Evolutionary conservation across 106 monocot genomes (phyloP).

Genomic region (Apostasia shenzhenica): DNA sequence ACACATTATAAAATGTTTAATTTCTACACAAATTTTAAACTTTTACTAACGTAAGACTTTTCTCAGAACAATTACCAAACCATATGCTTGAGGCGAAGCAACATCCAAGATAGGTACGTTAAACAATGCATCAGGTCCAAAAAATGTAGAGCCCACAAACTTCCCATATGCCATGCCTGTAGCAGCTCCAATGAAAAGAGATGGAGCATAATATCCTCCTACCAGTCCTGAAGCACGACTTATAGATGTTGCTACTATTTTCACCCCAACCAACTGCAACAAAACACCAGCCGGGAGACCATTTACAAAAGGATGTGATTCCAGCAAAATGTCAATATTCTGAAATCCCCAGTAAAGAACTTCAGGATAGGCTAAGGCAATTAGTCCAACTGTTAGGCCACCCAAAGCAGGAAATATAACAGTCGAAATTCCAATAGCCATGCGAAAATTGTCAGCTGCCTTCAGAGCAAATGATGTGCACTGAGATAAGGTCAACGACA

Average conservation of each 20-base stretch:
- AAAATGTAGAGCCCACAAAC: conserved; percentile 33
- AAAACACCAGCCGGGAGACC: conserved; percentile 54
- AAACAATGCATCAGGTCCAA: conserved; percentile 43
- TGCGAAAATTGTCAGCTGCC: conserved; percentile 41
- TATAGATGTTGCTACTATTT: conserved; percentile 78
- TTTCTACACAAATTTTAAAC: too few relatives aligned
- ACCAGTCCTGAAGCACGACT: conserved; percentile 84
- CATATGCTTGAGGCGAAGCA: conserved; percentile 96
- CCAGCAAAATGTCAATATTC: conserved; percentile 85
- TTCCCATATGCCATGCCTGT: conserved; percentile 98
- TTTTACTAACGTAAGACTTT: background rate
- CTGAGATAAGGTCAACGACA: conserved; percentile 56
- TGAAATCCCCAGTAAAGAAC: conserved; percentile 96
- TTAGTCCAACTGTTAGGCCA: conserved; percentile 66
- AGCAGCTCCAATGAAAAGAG: conserved; percentile 94
- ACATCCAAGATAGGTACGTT: conserved; percentile 59
- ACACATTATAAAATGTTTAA: too few relatives aligned
- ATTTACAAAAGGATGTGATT: conserved; percentile 67
- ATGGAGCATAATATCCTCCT: conserved; percentile 97
- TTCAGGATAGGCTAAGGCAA: conserved; percentile 81
- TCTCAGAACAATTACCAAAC: conserved; percentile 46
- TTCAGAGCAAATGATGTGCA: conserved; percentile 67
- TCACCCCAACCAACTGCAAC: conserved; percentile 81
- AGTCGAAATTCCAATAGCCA: conserved; percentile 42
- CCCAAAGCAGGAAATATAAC: conserved; percentile 73